phyloP scores from a whole-genome alignment of 257 asterid genomes.

The Solanum paucissectum region DNA sequence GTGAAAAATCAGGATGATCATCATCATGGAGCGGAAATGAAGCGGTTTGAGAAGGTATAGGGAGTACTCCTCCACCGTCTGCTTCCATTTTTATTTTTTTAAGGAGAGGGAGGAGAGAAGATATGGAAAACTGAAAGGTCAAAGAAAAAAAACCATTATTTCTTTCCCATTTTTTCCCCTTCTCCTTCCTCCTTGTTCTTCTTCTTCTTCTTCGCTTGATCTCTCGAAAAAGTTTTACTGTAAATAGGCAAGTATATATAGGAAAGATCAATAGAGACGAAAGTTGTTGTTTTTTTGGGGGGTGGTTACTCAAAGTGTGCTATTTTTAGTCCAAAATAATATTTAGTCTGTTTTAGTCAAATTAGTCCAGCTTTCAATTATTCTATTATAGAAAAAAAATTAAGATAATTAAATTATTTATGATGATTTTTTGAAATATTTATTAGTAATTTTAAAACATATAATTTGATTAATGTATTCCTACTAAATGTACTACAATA shows the following conservation, averaged over 20 bases:
- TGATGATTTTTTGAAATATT: neutral
- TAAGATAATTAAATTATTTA: neutral
- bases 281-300: neutral
- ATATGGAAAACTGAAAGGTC: constrained; percentile 16
- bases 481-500: neutral
- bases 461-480: neutral
- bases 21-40: constrained; percentile 36
- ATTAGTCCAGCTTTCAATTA: neutral
- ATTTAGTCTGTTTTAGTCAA: neutral
- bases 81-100: constrained; percentile 28
- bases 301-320: neutral
- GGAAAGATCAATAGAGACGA: neutral
- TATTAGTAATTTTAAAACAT: neutral
- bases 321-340: neutral
- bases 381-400: neutral
- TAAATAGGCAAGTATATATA: neutral
- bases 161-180: constrained; percentile 2
- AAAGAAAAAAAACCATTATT: constrained; percentile 39
- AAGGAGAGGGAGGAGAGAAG: constrained; percentile 16
- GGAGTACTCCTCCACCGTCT: constrained; percentile 15
- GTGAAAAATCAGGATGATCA: constrained; percentile 37
- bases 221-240: constrained; percentile 14
- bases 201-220: constrained; percentile 11
- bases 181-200: constrained; percentile 4
- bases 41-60: constrained; percentile 17